Evolutionary conservation across 2,329 filamentous ascomycete genomes (phyloP), one percentile per base, ranked within the genome.

Genomic region (Fulvia fulva): DNA sequence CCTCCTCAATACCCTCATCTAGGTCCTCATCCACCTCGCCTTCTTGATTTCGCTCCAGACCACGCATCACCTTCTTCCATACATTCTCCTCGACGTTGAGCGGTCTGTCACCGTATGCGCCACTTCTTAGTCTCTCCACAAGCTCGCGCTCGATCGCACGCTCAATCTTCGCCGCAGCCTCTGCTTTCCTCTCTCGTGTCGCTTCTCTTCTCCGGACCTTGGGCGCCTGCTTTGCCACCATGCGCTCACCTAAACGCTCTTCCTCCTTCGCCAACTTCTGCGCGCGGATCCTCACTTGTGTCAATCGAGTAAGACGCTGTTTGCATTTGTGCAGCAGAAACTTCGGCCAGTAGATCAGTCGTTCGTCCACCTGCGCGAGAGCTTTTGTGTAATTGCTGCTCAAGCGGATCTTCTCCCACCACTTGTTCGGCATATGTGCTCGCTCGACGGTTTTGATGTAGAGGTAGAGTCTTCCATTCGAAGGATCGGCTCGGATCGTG

Each of bases 391-490:
- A 97, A 80, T 97, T 97, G 68, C 86, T 85, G 26, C 90, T 91
- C 32, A 99, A 81, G 71, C 91, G 90, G 73, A 97, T 91, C 67
- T 88, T 87, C 78, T 97, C 91, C 94, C 94, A 99, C 78, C 93
- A 86, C 76, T 96, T 95, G 59, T 85, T 87, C 1, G 93, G 94
- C 76, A 93, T 84, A 75, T 92, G 93, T 12, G 88, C 83, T 62
- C 94, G 89, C 79, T 96, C 91, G 66, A 92, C 85, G 4, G 91
- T 94, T 80, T 97, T 97, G 83, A 96, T 96, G 82, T 96, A 97
- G 57, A 97, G 87, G 78, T 97, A 97, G 63, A 97, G 83, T 8
- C 85, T 86, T 63, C 90, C 89, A 54, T 90, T 92, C 61, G 87
- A 78, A 7, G 91, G 88, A 70, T 95, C 86, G 55, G 89, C 85